These are phyloP conservation scores for Naumovozyma castellii DNA, from an alignment of 805 yeast species.

Conservation along the genomic window DNA sequence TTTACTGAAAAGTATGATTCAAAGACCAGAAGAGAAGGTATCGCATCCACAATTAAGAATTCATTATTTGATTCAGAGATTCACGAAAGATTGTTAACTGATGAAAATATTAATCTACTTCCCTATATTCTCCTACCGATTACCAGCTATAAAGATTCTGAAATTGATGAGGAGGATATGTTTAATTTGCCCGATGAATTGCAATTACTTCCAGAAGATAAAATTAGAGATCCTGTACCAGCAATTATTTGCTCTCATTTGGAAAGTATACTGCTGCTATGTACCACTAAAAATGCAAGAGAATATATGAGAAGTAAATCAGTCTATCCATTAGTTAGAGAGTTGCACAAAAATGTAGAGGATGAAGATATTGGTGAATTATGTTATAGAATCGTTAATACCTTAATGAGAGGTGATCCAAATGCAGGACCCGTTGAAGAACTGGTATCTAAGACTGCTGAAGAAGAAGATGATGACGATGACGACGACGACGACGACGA, in stretches of 20 bases:
- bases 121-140: slow-evolving; percentile 78
- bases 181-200: slow-evolving; percentile 82
- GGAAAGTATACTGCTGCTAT: slow-evolving; percentile 69
- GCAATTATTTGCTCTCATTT: slow-evolving; percentile 62
- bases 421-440: slow-evolving; percentile 39
- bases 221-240: slow-evolving; percentile 61
- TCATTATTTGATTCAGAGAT: slow-evolving; percentile 68
- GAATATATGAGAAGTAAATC: slow-evolving; percentile 70
- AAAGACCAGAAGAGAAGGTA: slow-evolving; percentile 79
- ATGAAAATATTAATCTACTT: slow-evolving; percentile 58
- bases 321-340: slow-evolving; percentile 80
- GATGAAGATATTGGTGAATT: slow-evolving; percentile 49
- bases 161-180: slow-evolving; percentile 74
- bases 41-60: slow-evolving; percentile 86
- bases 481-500: slow-evolving; percentile 23
- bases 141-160: slow-evolving; percentile 61
- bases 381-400: slow-evolving; percentile 78
- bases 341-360: slow-evolving; percentile 55
- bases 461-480: slow-evolving; percentile 36
- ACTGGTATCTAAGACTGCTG: slow-evolving; percentile 36
- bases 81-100: slow-evolving; percentile 51
- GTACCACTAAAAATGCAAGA: slow-evolving; percentile 66
- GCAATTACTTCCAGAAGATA: slow-evolving; percentile 67
- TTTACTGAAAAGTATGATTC: slow-evolving; percentile 77
- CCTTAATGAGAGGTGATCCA: slow-evolving; percentile 86